Conservation (phyloP, 805 yeast genomes). For the Candida maesae region DNA sequence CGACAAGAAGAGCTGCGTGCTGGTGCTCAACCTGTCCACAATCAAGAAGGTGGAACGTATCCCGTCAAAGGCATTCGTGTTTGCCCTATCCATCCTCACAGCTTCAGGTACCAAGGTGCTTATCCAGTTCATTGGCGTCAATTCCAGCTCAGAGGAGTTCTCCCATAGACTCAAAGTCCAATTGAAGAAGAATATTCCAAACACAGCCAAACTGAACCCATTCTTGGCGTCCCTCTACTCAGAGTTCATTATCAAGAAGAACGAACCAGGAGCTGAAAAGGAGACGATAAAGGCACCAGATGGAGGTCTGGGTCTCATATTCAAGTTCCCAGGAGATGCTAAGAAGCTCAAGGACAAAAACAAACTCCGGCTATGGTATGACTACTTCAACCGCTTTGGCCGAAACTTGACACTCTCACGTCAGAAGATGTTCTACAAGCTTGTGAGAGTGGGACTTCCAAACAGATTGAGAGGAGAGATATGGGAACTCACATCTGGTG, state of each 20-base stretch:
- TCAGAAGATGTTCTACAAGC: constrained; percentile 73
- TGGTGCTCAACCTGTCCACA: constrained; percentile 71
- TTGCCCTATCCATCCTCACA: constrained; percentile 71
- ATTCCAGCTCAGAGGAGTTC: constrained; percentile 76
- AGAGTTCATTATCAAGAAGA: constrained; percentile 68
- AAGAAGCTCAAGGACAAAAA: constrained; percentile 72
- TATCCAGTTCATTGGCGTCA: constrained; percentile 73
- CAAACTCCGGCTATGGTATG: constrained; percentile 92
- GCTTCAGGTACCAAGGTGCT: constrained; percentile 60
- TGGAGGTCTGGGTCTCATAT: constrained; percentile 84
- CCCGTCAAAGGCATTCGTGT: constrained; percentile 70
- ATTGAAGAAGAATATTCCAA: constrained; percentile 58
- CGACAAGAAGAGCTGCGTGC: constrained; percentile 63
- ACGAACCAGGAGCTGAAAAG: constrained; percentile 29
- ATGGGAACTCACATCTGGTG: constrained; percentile 92
- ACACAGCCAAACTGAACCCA: constrained; percentile 57
- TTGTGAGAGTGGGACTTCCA: constrained; percentile 91
- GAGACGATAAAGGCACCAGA: constrained; percentile 51
- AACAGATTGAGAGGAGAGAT: constrained; percentile 91
- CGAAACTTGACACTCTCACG: constrained; percentile 72
- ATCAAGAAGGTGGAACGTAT: constrained; percentile 82
- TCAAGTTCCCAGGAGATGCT: constrained; percentile 88
- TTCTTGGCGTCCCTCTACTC: constrained; percentile 77
- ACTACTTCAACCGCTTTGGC: constrained; percentile 79
- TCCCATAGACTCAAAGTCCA: constrained; percentile 62